Evolutionary conservation across 75 land plant species (phyloP).

Genomic region (Pinus taeda): DNA sequence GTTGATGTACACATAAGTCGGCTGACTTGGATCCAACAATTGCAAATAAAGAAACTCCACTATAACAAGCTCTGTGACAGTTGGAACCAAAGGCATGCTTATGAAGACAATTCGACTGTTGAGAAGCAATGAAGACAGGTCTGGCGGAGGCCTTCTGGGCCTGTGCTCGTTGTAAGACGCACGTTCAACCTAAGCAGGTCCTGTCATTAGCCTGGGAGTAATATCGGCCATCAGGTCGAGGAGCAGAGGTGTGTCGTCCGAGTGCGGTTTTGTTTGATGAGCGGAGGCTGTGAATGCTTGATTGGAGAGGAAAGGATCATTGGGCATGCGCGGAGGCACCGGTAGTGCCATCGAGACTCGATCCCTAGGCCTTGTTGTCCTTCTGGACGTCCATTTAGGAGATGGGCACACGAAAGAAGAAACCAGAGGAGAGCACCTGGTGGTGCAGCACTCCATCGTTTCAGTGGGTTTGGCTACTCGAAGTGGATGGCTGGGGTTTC

Average conservation of each 20-base stretch:
- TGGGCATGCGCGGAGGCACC: too few species aligned
- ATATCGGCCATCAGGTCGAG: too few species aligned
- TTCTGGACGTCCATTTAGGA: background rate
- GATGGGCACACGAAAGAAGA: background rate
- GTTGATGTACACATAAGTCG: slow-evolving; percentile 89
- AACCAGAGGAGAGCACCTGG: background rate
- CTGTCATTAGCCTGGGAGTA: too few species aligned
- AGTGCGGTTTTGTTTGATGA: too few species aligned
- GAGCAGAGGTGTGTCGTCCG: too few species aligned
- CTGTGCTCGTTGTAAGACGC: too few species aligned
- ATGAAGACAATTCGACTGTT: slow-evolving; percentile 82
- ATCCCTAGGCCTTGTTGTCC: background rate
- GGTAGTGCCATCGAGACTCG: too few species aligned
- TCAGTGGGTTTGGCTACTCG: background rate
- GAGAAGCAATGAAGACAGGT: slow-evolving; percentile 80
- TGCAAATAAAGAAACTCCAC: slow-evolving; percentile 90
- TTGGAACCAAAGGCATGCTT: slow-evolving; percentile 97
- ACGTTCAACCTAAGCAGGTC: too few species aligned
- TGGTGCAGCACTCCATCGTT: background rate
- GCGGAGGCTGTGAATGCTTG: too few species aligned
- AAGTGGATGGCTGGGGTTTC: too few species aligned
- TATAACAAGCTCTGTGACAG: slow-evolving; percentile 90
- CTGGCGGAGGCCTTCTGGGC: slow-evolving; percentile 68
- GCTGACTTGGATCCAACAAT: slow-evolving; percentile 79
- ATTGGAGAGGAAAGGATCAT: too few species aligned